Evolutionary conservation across 768 basidiomycete genomes (phyloP).

Genomic region (Amanita pallidorosea): DNA sequence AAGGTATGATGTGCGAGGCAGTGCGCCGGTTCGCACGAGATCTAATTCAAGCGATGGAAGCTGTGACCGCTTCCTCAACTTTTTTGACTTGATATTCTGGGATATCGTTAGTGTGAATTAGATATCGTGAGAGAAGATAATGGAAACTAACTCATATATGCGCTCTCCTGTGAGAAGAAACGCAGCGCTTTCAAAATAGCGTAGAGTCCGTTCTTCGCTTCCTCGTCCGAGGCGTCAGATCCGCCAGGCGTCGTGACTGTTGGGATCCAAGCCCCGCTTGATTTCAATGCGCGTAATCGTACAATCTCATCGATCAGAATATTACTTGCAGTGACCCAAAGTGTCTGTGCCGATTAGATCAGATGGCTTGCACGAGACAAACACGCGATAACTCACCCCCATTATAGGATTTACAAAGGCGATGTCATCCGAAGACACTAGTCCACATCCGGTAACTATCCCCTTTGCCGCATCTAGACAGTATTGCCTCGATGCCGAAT

Average conservation of each 20-base stretch:
- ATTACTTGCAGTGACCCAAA: constrained; percentile 36
- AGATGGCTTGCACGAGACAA: constrained; percentile 5
- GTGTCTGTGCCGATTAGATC: constrained; percentile 19
- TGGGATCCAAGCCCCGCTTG: constrained; percentile 16
- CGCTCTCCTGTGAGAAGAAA: constrained; percentile 32
- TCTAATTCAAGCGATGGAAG: constrained; percentile 1
- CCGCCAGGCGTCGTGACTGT: constrained; percentile 1
- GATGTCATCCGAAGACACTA: constrained; percentile 26
- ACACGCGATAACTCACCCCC: constrained; percentile 29
- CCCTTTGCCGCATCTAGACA: constrained; percentile 33
- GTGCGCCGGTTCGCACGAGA: neutral
- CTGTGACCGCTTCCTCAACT: constrained; percentile 26
- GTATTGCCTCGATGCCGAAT: constrained; percentile 28
- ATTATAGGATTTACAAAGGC: constrained; percentile 37
- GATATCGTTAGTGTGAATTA: neutral
- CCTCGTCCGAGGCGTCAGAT: constrained; percentile 23
- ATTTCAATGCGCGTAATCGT: constrained; percentile 23
- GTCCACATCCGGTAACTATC: constrained; percentile 22
- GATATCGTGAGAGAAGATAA: neutral
- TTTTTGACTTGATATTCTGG: constrained; percentile 35
- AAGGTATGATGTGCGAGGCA: neutral
- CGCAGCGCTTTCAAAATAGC: constrained; percentile 29
- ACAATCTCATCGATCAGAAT: constrained; percentile 38
- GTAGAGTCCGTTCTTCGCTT: constrained; percentile 27
- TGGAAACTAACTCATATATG: constrained; percentile 31